phyloP scores from a whole-genome alignment of 1,284 basidiomycete genomes.

The Ganoderma resinaceum region DNA sequence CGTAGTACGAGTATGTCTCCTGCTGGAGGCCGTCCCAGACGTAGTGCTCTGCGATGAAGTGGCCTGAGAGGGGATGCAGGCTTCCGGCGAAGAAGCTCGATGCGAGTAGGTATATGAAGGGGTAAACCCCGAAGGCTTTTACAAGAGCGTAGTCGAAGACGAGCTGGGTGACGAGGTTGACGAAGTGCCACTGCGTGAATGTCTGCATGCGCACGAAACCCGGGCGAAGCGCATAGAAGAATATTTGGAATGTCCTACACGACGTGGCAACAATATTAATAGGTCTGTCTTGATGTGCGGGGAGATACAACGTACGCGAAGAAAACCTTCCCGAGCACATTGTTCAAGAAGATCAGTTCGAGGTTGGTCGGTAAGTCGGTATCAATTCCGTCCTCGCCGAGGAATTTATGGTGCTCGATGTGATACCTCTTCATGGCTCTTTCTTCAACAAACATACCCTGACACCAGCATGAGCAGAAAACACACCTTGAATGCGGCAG shows the following conservation, averaged over 20 bases:
- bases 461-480: not conserved
- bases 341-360: slow-evolving; percentile 89
- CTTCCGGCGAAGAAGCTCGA: slow-evolving; percentile 96
- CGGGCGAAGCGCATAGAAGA: slow-evolving; percentile 97
- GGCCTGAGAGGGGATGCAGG: slow-evolving; percentile 94
- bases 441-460: slow-evolving; percentile 8
- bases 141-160: slow-evolving; percentile 78
- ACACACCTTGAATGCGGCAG: slow-evolving; percentile 92
- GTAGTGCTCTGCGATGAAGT: slow-evolving; percentile 98
- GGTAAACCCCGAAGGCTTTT: slow-evolving; percentile 61
- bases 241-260: slow-evolving; percentile 91
- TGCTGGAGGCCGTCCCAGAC: slow-evolving; percentile 90
- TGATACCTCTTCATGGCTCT: slow-evolving; percentile 75
- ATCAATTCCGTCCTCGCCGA: slow-evolving; percentile 97
- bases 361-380: slow-evolving; percentile 91
- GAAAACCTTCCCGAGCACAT: slow-evolving; percentile 97
- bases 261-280: not conserved
- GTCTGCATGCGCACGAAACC: slow-evolving; percentile 91
- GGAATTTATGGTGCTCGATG: slow-evolving; percentile 92
- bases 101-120: slow-evolving; percentile 85
- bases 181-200: slow-evolving; percentile 84
- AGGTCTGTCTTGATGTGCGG: not conserved
- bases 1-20: slow-evolving; percentile 98
- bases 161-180: slow-evolving; percentile 80
- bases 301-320: slow-evolving; percentile 75